A percentile compares a stretch with the other conserved stretches of the same genome.
These are phyloP conservation scores for Ustulina deusta DNA, from an alignment of 2,329 filamentous ascomycete species.

Conservation along the genomic window DNA sequence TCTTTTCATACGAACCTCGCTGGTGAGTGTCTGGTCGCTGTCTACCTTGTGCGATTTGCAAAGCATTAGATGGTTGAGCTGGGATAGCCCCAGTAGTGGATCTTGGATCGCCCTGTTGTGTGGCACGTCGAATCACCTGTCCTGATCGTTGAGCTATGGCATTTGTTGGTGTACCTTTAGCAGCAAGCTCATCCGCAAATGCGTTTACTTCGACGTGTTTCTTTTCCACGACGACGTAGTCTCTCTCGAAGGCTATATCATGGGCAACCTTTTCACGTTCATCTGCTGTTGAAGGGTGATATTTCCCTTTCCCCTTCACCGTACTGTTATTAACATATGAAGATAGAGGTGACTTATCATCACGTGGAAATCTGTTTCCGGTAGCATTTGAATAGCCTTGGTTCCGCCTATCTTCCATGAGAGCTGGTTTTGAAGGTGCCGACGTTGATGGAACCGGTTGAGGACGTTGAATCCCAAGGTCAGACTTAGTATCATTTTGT, in stretches of 20 bases:
- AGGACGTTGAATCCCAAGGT: slow-evolving; percentile 65
- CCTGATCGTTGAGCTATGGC: slow-evolving; percentile 66
- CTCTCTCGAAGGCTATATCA: slow-evolving; percentile 89
- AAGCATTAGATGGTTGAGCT: slow-evolving; percentile 74
- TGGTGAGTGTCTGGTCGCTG: slow-evolving; percentile 76
- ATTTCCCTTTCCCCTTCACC: slow-evolving; percentile 48
- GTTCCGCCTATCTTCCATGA: slow-evolving; percentile 53
- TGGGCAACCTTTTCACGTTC: slow-evolving; percentile 81
- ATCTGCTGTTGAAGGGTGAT: slow-evolving; percentile 52
- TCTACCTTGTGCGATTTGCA: slow-evolving; percentile 78
- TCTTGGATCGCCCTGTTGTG: slow-evolving; percentile 78
- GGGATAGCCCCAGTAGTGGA: slow-evolving; percentile 77
- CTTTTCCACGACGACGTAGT: slow-evolving; percentile 97
- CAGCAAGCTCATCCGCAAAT: slow-evolving; percentile 92
- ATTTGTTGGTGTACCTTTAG: slow-evolving; percentile 69
- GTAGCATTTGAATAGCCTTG: slow-evolving; percentile 58
- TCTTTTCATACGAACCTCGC: slow-evolving; percentile 82
- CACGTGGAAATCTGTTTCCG: slow-evolving; percentile 49
- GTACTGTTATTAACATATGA: slow-evolving; percentile 54
- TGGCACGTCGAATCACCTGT: slow-evolving; percentile 78
- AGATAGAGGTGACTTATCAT: slow-evolving; percentile 52
- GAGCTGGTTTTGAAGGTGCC: slow-evolving; percentile 58
- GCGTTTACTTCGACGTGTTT: slow-evolving; percentile 96
- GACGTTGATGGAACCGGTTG: slow-evolving; percentile 61
- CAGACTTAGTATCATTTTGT: slow-evolving; percentile 61